These are phyloP conservation scores for Penicillium dipodomyicola DNA, from an alignment of 495 filamentous ascomycete species.

Conservation along the genomic window DNA sequence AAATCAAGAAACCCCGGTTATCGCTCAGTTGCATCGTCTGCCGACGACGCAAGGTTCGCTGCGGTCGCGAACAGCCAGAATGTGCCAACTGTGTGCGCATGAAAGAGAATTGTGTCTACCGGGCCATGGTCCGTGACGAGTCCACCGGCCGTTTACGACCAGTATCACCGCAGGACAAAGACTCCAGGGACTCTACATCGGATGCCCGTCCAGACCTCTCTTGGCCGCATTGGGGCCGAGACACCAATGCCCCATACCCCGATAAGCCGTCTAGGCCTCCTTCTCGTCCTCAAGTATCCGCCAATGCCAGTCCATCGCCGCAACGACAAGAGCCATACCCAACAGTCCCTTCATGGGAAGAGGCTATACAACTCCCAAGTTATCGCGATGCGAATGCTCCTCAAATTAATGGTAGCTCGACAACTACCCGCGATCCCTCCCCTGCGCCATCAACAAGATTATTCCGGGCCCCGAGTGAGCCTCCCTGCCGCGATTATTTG, in stretches of 20 bases:
- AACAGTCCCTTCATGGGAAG: neutral
- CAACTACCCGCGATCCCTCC: neutral
- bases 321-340: neutral
- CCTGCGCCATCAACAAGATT: neutral
- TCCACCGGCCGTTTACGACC: neutral
- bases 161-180: slow-evolving; percentile 9
- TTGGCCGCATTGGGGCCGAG: no score
- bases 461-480: neutral
- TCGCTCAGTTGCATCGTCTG: slow-evolving; percentile 28
- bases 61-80: slow-evolving; percentile 24
- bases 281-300: no score
- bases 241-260: no score
- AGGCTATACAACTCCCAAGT: neutral
- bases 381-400: no score
- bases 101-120: slow-evolving; percentile 16
- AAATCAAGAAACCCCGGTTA: slow-evolving; percentile 25
- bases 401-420: neutral
- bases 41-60: slow-evolving; percentile 29
- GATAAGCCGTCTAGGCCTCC: no score
- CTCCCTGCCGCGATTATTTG: neutral
- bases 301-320: no score
- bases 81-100: slow-evolving; percentile 28
- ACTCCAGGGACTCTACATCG: neutral
- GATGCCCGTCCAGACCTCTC: no score
- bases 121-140: no score